phyloP scores from a whole-genome alignment of 140 eudicot species.

The Ambrosia hybrid region DNA sequence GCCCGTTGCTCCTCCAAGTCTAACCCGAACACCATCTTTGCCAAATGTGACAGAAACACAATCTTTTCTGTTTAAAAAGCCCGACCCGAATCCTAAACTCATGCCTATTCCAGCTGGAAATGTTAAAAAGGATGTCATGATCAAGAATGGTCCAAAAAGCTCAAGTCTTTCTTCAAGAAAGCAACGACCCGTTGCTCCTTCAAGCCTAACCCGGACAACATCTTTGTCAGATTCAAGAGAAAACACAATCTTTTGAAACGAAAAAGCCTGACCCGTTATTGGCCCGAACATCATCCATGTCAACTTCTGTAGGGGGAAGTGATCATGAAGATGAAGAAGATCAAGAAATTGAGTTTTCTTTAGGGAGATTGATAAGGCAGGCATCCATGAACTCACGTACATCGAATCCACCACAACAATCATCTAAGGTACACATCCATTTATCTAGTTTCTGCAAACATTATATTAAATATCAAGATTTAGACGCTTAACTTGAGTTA shows the following conservation, averaged over 20 bases:
- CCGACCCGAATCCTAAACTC: neutral
- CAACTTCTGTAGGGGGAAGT: slow-evolving; percentile 19
- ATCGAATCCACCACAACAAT: slow-evolving; percentile 42
- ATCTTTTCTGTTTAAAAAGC: slow-evolving; percentile 15
- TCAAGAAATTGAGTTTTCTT: slow-evolving; percentile 58
- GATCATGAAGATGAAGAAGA: slow-evolving; percentile 46
- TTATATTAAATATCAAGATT: slow-evolving; percentile 13
- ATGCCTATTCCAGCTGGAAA: slow-evolving; percentile 1
- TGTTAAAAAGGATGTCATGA: slow-evolving; percentile 12
- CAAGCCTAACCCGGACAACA: slow-evolving; percentile 29
- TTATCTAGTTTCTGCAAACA: neutral
- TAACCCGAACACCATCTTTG: slow-evolving; percentile 35
- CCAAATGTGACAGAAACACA: slow-evolving; percentile 22
- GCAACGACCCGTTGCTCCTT: slow-evolving; percentile 24
- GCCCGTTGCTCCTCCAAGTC: slow-evolving; percentile 30
- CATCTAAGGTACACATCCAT: slow-evolving; percentile 53
- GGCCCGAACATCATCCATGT: slow-evolving; percentile 21
- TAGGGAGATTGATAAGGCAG: slow-evolving; percentile 74
- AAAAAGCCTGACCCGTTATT: slow-evolving; percentile 14
- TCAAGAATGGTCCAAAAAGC: slow-evolving; percentile 20
- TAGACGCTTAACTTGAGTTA: slow-evolving; percentile 8
- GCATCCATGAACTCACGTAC: slow-evolving; percentile 59
- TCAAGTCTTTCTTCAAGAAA: slow-evolving; percentile 23
- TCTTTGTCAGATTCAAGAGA: slow-evolving; percentile 31
- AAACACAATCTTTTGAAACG: neutral